Percentiles rank a stretch among this genome's conserved stretches.
Evolutionary conservation across 2,329 filamentous ascomycete genomes (phyloP).

Genomic region (Verticillium nubilum): DNA sequence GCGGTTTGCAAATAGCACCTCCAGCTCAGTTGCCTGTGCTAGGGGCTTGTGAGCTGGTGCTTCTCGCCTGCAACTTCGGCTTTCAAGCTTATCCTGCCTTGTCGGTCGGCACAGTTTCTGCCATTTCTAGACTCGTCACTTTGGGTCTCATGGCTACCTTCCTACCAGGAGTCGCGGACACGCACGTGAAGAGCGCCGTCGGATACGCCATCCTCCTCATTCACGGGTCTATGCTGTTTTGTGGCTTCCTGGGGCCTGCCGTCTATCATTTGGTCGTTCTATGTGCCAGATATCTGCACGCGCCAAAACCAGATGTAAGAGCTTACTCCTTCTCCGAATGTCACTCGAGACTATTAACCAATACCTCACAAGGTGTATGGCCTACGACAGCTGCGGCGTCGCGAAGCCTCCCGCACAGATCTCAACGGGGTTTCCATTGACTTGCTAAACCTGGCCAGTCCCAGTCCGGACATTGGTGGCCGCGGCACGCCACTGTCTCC

Average conservation of each 20-base stretch:
- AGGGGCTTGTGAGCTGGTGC: constrained; percentile 63
- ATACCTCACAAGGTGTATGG: constrained; percentile 6
- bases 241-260: constrained; percentile 64
- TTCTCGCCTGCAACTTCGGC: constrained; percentile 32
- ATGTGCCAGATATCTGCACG: neutral
- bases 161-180: constrained; percentile 55
- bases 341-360: neutral
- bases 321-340: neutral
- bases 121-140: constrained; percentile 44
- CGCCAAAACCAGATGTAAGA: constrained; percentile 8
- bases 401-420: constrained; percentile 9
- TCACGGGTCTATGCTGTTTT: constrained; percentile 60
- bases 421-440: constrained; percentile 3
- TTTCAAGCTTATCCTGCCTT: constrained; percentile 9
- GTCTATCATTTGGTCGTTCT: constrained; percentile 19
- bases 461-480: neutral
- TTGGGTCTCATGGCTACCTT: constrained; percentile 34
- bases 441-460: neutral
- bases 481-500: neutral
- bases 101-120: constrained; percentile 8
- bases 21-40: constrained; percentile 64
- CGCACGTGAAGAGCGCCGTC: constrained; percentile 59
- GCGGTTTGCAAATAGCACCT: constrained; percentile 49
- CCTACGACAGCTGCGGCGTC: constrained; percentile 20
- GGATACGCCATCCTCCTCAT: constrained; percentile 63